Conservation (phyloP, 768 basidiomycete genomes). For the Suillus variegatus region DNA sequence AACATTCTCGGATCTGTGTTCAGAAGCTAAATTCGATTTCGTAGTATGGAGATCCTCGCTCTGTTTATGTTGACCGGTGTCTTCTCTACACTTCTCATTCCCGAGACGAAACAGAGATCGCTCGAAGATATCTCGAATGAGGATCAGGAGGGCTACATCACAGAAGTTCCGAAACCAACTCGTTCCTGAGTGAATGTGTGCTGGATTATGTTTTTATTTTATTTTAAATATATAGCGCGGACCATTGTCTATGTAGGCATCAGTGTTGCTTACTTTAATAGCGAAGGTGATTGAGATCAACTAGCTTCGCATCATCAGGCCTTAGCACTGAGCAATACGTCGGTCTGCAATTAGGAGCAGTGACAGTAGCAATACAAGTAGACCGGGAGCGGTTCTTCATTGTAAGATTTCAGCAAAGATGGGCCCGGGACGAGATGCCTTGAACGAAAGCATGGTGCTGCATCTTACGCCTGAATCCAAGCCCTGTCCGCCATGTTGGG, state of each 20-base stretch:
- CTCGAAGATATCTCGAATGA: conserved; percentile 80
- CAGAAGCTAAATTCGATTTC: conserved; percentile 10
- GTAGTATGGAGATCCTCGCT: conserved; percentile 76
- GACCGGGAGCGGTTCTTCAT: no score
- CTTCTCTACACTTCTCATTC: conserved; percentile 76
- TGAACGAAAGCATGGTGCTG: no score
- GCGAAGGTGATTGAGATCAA: neutral
- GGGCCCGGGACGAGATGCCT: no score
- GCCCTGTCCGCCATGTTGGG: no score
- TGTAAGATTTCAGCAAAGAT: no score
- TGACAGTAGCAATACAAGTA: no score
- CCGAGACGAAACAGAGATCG: conserved; percentile 69
- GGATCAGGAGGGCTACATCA: conserved; percentile 61
- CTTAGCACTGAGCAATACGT: neutral
- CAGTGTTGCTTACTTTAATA: neutral
- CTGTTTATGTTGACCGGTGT: conserved; percentile 87
- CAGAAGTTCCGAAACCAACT: neutral
- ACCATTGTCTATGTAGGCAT: neutral
- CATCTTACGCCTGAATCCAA: no score
- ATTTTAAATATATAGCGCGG: neutral
- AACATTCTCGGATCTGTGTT: conserved; percentile 2
- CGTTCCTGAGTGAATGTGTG: neutral
- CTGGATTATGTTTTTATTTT: neutral
- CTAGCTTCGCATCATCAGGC: neutral
- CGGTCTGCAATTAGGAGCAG: neutral